Conservation (phyloP, 2,329 filamentous ascomycete species). For the Pezicula rhizophila region DNA sequence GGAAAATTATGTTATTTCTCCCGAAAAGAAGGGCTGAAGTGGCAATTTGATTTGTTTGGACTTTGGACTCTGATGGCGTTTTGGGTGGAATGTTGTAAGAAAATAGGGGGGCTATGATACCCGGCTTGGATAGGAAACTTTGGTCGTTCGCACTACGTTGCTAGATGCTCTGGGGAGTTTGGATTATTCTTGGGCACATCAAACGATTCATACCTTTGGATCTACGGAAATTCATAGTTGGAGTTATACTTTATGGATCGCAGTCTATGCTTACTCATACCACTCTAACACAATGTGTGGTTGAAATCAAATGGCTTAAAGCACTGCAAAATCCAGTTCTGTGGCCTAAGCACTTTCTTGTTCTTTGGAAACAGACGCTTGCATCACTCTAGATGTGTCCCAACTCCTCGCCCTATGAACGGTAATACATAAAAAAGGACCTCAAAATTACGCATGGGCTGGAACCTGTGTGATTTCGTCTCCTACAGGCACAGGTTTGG, state of each 20-base stretch:
- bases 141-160: too few species aligned
- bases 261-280: background rate
- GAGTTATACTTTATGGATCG: background rate
- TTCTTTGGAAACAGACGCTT: background rate
- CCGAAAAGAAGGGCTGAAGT: constrained; percentile 1
- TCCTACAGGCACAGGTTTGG: constrained; percentile 5
- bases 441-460: background rate
- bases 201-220: background rate
- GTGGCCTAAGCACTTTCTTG: background rate
- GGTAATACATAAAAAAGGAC: background rate
- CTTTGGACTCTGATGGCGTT: background rate
- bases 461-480: constrained; percentile 20
- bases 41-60: background rate
- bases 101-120: background rate
- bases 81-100: background rate
- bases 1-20: constrained; percentile 23
- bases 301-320: background rate
- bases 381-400: background rate
- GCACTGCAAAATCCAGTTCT: background rate
- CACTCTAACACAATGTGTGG: background rate
- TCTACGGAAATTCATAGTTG: background rate
- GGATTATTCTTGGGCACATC: background rate
- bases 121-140: too few species aligned
- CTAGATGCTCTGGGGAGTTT: background rate
- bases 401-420: background rate